A percentile compares a stretch with the other conserved stretches of the same genome.
Conservation (phyloP, 2,329 filamentous ascomycete species). For the Nemania abortiva region DNA sequence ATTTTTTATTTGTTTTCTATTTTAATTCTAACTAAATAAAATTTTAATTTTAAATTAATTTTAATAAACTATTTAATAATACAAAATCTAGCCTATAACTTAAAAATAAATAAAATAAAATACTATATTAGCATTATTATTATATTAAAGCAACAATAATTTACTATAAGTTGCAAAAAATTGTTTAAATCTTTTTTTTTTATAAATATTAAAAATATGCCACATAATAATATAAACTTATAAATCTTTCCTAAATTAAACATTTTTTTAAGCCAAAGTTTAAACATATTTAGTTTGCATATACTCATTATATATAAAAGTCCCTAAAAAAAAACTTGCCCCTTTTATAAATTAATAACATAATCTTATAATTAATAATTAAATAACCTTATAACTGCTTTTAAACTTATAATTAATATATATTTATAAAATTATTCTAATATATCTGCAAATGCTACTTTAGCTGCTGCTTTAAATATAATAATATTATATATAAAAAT, state of each 20-base stretch:
- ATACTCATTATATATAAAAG: neutral
- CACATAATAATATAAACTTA: no score
- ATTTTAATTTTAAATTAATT: no score
- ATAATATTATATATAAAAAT: no score
- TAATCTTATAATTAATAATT: conserved; percentile 9
- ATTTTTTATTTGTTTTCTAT: no score
- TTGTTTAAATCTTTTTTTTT: no score
- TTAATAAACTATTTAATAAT: conserved; percentile 5
- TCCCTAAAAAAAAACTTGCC: no score
- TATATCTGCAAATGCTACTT: neutral
- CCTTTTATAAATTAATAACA: conserved; percentile 1
- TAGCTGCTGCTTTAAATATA: neutral
- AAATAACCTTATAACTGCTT: neutral
- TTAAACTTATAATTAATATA: conserved; percentile 8
- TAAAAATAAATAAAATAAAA: conserved; percentile 1
- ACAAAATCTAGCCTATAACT: neutral
- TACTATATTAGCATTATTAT: neutral
- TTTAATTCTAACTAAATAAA: no score
- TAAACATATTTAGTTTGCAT: neutral
- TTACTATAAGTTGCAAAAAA: neutral
- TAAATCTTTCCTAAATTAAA: no score
- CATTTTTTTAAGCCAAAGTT: conserved; percentile 5
- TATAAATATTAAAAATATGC: no score
- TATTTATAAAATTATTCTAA: no score
- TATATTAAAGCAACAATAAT: neutral